phyloP scores from a whole-genome alignment of 176 grass and related monocot genomes.

The Eragrostis nindensis region DNA sequence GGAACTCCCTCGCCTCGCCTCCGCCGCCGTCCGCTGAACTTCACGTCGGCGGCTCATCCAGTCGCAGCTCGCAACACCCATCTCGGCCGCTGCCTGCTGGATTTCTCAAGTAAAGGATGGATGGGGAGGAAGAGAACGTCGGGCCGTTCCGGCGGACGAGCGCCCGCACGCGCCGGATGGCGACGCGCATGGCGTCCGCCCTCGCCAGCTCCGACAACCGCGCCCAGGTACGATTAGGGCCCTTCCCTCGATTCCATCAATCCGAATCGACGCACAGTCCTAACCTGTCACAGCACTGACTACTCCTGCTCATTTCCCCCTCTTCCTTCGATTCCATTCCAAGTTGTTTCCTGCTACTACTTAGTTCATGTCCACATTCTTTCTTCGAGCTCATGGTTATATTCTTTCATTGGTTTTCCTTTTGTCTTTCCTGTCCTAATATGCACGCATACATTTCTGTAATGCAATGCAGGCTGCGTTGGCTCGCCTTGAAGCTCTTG shows the following conservation, averaged over 20 bases:
- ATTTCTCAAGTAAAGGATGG: slow-evolving; percentile 37
- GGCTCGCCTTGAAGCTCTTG: slow-evolving; percentile 80
- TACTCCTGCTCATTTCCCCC: too few relatives aligned
- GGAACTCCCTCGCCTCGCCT: too few relatives aligned
- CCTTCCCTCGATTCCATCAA: background rate
- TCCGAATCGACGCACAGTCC: background rate
- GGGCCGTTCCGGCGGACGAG: slow-evolving; percentile 82
- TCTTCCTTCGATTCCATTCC: background rate
- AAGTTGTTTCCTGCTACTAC: background rate
- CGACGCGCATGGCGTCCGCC: slow-evolving; percentile 75
- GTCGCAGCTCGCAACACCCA: too few relatives aligned
- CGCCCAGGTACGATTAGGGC: slow-evolving; percentile 43
- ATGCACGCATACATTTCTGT: background rate
- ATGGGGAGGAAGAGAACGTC: slow-evolving; percentile 67
- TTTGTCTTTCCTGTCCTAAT: too few relatives aligned
- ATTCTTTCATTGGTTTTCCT: background rate
- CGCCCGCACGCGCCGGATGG: slow-evolving; percentile 68
- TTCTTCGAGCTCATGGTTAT: background rate
- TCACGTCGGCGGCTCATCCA: too few relatives aligned
- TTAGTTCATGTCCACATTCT: background rate
- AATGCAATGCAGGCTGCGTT: slow-evolving; percentile 57
- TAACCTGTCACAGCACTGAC: too few relatives aligned
- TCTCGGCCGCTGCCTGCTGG: too few relatives aligned
- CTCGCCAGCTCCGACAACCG: slow-evolving; percentile 89
- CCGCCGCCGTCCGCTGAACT: too few relatives aligned